Evolutionary conservation across 257 asterid species (phyloP).

Genomic region (Solanum ossicruentum): DNA sequence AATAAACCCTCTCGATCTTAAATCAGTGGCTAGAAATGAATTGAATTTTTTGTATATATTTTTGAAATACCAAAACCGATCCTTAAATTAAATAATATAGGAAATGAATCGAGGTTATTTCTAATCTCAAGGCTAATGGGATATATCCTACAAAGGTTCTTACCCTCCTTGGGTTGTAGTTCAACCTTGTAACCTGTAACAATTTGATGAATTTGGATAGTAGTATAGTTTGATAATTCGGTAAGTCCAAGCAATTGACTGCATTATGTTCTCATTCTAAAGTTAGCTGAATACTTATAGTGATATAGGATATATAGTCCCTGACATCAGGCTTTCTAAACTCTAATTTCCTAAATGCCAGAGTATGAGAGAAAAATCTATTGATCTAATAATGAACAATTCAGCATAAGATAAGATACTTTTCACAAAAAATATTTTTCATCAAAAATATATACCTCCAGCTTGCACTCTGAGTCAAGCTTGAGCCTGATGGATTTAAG

Average conservation of each 20-base stretch:
- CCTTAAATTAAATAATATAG: background rate
- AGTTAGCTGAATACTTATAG: background rate
- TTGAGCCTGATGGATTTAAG: background rate
- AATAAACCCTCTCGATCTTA: background rate
- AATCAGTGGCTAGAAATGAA: background rate
- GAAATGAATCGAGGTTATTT: background rate
- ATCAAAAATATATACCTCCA: background rate
- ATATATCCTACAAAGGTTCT: background rate
- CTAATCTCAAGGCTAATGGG: background rate
- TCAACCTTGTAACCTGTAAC: background rate
- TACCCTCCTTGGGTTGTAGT: background rate
- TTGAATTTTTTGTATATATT: background rate
- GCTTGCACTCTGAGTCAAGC: background rate
- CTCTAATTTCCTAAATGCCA: background rate
- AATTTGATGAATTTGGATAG: background rate
- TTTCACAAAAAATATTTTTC: background rate
- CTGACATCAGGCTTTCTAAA: background rate
- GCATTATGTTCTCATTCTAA: background rate
- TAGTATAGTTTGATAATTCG: background rate
- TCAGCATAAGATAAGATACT: background rate
- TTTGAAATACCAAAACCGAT: background rate
- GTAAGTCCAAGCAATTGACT: background rate
- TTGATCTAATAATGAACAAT: background rate
- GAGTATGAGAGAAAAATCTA: background rate
- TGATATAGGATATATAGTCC: background rate